These are phyloP conservation scores for Lasiodiplodia theobromae DNA, from an alignment of 2,329 filamentous ascomycete species.

Conservation along the genomic window DNA sequence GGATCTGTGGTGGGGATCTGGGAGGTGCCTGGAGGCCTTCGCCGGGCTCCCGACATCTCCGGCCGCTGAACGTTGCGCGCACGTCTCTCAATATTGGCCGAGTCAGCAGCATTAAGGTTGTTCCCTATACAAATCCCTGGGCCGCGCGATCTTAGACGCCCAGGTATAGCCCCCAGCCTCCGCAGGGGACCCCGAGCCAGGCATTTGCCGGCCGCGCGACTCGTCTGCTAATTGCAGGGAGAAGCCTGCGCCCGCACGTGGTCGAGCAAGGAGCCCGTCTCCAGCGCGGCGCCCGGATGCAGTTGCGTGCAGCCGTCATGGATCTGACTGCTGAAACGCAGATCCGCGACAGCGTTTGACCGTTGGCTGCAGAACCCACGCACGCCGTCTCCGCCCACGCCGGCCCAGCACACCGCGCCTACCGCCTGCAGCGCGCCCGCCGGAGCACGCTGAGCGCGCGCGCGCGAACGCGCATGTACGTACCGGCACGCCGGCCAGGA, in stretches of 20 bases:
- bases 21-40: conserved; percentile 1
- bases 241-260: conserved; percentile 21
- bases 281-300: conserved; percentile 1
- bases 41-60: conserved; percentile 24
- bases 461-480: background rate
- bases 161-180: conserved; percentile 9
- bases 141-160: conserved; percentile 5
- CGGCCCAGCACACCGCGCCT: background rate
- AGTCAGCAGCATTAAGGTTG: conserved; percentile 29
- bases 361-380: conserved; percentile 10
- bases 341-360: conserved; percentile 20
- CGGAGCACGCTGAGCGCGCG: background rate
- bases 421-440: background rate
- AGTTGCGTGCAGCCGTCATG: conserved; percentile 26
- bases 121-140: conserved; percentile 24
- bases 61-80: conserved; percentile 12
- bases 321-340: conserved; percentile 24
- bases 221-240: conserved; percentile 28
- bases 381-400: background rate
- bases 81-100: conserved; percentile 19
- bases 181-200: conserved; percentile 19
- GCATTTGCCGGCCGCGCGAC: conserved; percentile 15
- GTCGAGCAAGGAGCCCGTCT: conserved; percentile 21
- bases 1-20: conserved; percentile 22
- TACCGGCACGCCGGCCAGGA: background rate